Conservation (phyloP, 225 moss, liverwort and hornwort species). For the Marchantia paleacea region DNA sequence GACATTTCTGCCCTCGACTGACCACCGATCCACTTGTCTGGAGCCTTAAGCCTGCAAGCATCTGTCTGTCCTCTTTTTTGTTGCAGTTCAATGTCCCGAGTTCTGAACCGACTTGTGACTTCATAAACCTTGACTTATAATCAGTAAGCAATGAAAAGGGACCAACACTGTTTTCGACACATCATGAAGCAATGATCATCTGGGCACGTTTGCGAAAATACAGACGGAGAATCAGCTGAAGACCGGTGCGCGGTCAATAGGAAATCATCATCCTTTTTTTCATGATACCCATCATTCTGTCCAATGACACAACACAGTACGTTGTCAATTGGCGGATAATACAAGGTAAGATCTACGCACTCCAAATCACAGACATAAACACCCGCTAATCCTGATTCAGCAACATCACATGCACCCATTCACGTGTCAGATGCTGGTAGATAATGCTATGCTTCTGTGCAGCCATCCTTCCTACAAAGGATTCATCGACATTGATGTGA, state of each 20-base stretch:
- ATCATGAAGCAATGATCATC: neutral
- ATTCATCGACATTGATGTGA: neutral
- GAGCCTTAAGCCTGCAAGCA: neutral
- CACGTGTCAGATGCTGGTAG: neutral
- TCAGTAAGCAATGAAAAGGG: neutral
- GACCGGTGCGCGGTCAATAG: neutral
- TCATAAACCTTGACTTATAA: neutral
- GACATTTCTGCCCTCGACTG: neutral
- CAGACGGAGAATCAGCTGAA: neutral
- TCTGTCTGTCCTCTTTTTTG: neutral
- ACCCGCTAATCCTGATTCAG: neutral
- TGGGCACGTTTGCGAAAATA: neutral
- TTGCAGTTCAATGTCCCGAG: neutral
- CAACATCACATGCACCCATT: neutral
- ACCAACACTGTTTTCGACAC: neutral
- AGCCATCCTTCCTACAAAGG: neutral
- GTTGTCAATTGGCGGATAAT: neutral
- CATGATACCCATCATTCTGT: neutral
- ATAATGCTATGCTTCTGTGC: neutral
- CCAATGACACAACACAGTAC: neutral
- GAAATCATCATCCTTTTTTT: neutral
- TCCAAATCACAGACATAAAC: neutral
- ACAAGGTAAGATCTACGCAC: neutral
- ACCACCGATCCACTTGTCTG: neutral
- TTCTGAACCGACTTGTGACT: neutral